Conservation (phyloP, 2,329 filamentous ascomycete species). For the Penicillium griseofulvum region DNA sequence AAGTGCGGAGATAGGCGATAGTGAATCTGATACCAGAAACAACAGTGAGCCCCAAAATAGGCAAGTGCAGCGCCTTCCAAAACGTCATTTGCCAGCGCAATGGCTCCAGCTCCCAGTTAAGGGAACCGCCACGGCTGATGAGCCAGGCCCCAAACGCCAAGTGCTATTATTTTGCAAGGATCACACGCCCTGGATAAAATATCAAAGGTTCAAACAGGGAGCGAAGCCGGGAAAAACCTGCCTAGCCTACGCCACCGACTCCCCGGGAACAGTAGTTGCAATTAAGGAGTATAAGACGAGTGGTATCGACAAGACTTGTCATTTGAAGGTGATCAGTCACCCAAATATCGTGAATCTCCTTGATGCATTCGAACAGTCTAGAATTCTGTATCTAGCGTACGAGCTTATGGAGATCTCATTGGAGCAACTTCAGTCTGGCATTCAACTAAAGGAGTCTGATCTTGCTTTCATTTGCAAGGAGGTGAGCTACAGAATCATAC, state of each 20-base stretch:
- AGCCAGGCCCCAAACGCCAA: not conserved
- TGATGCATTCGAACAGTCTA: slow-evolving; percentile 1
- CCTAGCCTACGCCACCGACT: not conserved
- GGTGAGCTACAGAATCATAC: not conserved
- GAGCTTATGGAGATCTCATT: slow-evolving; percentile 1
- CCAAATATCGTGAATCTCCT: slow-evolving; percentile 4
- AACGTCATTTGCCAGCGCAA: not conserved
- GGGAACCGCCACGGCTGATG: not conserved
- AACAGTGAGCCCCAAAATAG: not conserved
- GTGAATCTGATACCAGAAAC: not conserved
- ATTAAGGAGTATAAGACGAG: slow-evolving; percentile 6
- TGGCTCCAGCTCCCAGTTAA: not conserved
- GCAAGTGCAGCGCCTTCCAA: not conserved
- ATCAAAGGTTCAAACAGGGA: not conserved
- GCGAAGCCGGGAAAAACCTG: slow-evolving; percentile 1
- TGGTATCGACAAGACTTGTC: slow-evolving; percentile 4
- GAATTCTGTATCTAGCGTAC: slow-evolving; percentile 4
- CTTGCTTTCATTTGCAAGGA: slow-evolving; percentile 5
- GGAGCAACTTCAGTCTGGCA: slow-evolving; percentile 5
- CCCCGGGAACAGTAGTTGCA: not conserved
- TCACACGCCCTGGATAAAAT: not conserved
- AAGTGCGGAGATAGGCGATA: not conserved
- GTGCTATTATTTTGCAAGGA: not conserved
- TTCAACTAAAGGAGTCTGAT: slow-evolving; percentile 2
- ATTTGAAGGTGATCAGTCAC: not conserved